Evolutionary conservation across 768 basidiomycete genomes (phyloP).

Genomic region (Omphalotus guepiniiformis): DNA sequence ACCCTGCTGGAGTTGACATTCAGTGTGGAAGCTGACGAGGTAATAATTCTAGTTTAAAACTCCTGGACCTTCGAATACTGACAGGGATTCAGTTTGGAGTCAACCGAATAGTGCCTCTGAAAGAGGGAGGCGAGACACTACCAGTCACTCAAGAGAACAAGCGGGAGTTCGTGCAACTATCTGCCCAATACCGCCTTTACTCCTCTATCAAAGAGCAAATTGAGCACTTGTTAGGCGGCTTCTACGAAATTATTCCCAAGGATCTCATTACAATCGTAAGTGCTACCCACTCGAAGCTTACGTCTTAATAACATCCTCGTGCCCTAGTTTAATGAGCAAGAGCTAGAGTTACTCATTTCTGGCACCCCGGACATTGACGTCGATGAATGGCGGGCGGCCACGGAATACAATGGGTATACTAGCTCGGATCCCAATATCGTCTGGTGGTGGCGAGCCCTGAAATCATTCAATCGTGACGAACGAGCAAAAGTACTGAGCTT

Average conservation of each 20-base stretch:
- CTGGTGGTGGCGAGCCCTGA: constrained; percentile 99
- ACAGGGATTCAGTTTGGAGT: constrained; percentile 69
- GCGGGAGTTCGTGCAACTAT: constrained; percentile 92
- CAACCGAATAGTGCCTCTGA: constrained; percentile 82
- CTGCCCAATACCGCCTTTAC: constrained; percentile 90
- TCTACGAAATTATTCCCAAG: constrained; percentile 98
- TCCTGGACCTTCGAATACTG: constrained; percentile 8
- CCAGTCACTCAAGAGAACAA: constrained; percentile 96
- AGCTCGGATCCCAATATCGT: constrained; percentile 92
- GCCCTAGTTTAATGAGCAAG: constrained; percentile 88
- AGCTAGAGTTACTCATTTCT: constrained; percentile 89
- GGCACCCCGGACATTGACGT: constrained; percentile 99
- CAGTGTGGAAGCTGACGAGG: constrained; percentile 95
- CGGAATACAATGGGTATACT: constrained; percentile 85
- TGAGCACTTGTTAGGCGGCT: constrained; percentile 82
- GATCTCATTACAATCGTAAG: constrained; percentile 90
- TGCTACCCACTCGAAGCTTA: constrained; percentile 12
- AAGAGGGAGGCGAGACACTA: constrained; percentile 77
- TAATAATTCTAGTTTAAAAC: constrained; percentile 29
- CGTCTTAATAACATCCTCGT: constrained; percentile 7
- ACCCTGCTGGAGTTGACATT: constrained; percentile 85
- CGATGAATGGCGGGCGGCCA: constrained; percentile 93
- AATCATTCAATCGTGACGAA: constrained; percentile 96
- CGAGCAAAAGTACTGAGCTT: constrained; percentile 96
- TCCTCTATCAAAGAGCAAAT: constrained; percentile 96